Percentiles rank a stretch among this genome's conserved stretches.
phyloP scores from a whole-genome alignment of 129 eudicot genomes.

The Helichrysum umbraculigerum region DNA sequence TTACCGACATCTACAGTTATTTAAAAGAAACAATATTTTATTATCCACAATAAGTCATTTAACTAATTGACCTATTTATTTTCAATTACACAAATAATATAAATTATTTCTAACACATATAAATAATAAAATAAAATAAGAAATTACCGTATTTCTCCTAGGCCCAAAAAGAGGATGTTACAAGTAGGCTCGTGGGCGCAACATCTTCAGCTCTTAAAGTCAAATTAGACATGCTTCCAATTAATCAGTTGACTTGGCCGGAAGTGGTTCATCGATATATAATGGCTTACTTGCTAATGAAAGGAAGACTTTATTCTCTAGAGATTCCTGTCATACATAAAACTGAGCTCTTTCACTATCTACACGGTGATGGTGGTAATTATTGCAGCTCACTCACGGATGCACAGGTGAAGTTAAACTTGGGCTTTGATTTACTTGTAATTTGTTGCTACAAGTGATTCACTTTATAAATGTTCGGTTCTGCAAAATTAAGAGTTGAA shows the following conservation, averaged over 20 bases:
- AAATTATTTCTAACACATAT: too few relatives aligned
- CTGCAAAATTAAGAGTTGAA: not conserved
- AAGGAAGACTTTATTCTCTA: slow-evolving; percentile 31
- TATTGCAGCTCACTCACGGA: slow-evolving; percentile 46
- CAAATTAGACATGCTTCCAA: slow-evolving; percentile 42
- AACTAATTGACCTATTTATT: too few relatives aligned
- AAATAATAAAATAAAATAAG: too few relatives aligned
- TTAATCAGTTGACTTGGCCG: slow-evolving; percentile 65
- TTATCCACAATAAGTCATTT: too few relatives aligned
- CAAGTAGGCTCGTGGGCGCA: slow-evolving; percentile 41
- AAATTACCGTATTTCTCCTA: too few relatives aligned
- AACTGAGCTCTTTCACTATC: slow-evolving; percentile 38
- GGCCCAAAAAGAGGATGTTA: too few relatives aligned
- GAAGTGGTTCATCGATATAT: slow-evolving; percentile 61
- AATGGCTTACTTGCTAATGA: slow-evolving; percentile 36
- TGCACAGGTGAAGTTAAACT: slow-evolving; percentile 43
- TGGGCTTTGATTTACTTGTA: not conserved
- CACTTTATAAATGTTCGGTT: not conserved
- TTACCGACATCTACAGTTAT: too few relatives aligned
- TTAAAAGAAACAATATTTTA: too few relatives aligned
- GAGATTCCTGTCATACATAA: slow-evolving; percentile 19
- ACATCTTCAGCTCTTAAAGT: slow-evolving; percentile 34
- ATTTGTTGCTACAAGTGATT: too few relatives aligned
- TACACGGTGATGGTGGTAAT: slow-evolving; percentile 57
- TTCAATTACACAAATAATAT: too few relatives aligned